Percentiles rank a stretch among this genome's conserved stretches.
Evolutionary conservation across 1,284 basidiomycete genomes (phyloP).

Genomic region (Stereum hirsutum): DNA sequence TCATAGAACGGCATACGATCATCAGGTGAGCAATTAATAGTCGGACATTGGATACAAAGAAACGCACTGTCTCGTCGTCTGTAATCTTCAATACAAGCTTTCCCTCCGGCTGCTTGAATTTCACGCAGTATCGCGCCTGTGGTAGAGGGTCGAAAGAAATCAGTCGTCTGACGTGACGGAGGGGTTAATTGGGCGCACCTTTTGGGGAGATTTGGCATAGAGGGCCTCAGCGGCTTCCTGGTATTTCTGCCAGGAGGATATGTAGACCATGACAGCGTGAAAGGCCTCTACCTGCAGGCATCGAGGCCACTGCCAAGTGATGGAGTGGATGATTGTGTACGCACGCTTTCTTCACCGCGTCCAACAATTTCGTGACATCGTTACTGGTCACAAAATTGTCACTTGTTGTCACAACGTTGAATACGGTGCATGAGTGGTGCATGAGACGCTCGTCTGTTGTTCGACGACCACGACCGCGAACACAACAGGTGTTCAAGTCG

Average conservation of each 20-base stretch:
- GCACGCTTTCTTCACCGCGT: no score
- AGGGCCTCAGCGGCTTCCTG: slow-evolving; percentile 80
- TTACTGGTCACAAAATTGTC: no score
- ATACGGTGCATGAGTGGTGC: no score
- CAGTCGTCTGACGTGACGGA: slow-evolving; percentile 2
- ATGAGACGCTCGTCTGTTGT: no score
- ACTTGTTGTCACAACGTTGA: no score
- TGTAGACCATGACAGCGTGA: slow-evolving; percentile 50
- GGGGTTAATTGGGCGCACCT: slow-evolving; percentile 34
- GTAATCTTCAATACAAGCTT: slow-evolving; percentile 88
- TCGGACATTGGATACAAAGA: background rate
- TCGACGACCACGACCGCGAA: no score
- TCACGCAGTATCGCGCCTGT: slow-evolving; percentile 81
- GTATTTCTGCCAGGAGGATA: slow-evolving; percentile 77
- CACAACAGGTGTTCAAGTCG: no score
- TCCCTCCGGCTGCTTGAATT: slow-evolving; percentile 77
- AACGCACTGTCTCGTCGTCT: slow-evolving; percentile 73
- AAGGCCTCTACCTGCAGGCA: slow-evolving; percentile 11
- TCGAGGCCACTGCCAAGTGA: slow-evolving; percentile 11
- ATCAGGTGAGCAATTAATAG: background rate
- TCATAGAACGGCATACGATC: background rate
- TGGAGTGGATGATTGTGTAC: no score
- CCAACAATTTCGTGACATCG: no score
- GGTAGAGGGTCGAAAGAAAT: slow-evolving; percentile 6
- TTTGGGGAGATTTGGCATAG: slow-evolving; percentile 69